Conservation (phyloP, 1,284 basidiomycete genomes). For the Moesziomyces globuligerus region DNA sequence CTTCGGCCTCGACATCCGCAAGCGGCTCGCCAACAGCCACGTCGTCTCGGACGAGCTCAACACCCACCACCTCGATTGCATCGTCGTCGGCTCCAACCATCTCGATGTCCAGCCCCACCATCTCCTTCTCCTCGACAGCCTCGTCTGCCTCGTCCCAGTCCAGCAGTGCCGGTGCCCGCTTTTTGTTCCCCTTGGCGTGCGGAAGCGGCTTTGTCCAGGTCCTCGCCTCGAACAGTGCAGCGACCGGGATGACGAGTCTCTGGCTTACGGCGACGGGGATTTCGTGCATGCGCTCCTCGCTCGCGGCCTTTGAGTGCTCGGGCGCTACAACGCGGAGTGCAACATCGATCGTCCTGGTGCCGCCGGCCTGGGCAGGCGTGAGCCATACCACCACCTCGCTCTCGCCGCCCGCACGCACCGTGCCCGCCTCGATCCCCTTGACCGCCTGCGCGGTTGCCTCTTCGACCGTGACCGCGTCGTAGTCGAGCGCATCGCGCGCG, state of each 20-base stretch:
- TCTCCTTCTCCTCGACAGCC: background rate
- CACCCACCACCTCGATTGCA: slow-evolving; percentile 1
- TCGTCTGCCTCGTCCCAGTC: slow-evolving; percentile 12
- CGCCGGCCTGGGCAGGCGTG: slow-evolving; percentile 7
- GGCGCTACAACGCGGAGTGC: slow-evolving; percentile 5
- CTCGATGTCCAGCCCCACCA: slow-evolving; percentile 20
- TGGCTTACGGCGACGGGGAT: slow-evolving; percentile 7
- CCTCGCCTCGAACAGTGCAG: slow-evolving; percentile 5
- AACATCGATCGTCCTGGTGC: slow-evolving; percentile 13
- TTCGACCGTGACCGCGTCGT: background rate
- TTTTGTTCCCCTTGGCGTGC: background rate
- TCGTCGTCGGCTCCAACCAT: slow-evolving; percentile 6
- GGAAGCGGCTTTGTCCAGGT: background rate
- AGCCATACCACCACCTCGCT: slow-evolving; percentile 12
- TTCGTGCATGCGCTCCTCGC: slow-evolving; percentile 2
- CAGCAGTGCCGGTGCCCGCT: slow-evolving; percentile 8
- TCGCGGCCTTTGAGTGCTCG: background rate
- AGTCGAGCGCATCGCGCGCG: slow-evolving; percentile 9
- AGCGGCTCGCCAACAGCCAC: background rate
- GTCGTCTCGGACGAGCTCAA: background rate
- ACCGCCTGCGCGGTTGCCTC: background rate
- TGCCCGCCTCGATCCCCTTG: background rate
- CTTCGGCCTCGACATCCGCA: background rate
- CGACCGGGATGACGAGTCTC: slow-evolving; percentile 4
- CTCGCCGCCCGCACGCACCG: slow-evolving; percentile 3